Base-by-base conservation (phyloP, 768 basidiomycete genomes). In the Pulveroboletus sp. region DNA sequence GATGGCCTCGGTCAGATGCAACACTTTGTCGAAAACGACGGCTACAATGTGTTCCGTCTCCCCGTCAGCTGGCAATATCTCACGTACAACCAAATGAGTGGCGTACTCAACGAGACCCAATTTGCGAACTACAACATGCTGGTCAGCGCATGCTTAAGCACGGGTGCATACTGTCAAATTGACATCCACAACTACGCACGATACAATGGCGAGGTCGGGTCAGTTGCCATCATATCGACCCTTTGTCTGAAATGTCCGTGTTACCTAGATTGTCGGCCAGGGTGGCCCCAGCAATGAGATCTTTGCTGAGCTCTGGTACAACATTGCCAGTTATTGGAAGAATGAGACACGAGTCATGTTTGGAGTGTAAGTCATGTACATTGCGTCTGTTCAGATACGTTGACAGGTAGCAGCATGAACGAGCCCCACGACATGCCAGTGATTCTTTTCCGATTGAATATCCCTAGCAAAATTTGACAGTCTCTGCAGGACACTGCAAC, bases 361-460 rank as follows among this genome's bases (percentile, higher is more conserved):
- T 37, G 78, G 76, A 47, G 50, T 79, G 78, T 78, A 54, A 46
- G 75, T 67, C 6, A 3, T 17, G 20, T 11, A 5, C 8, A 27
- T 26, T 30, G 4, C 0, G 5, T 31, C 17, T 10, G 11, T 45
- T 45, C 22, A 52, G 22, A 36, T 29, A 34, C 40, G 4, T 13
- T 23, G n/a, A n/a, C n/a, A n/a, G n/a, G n/a, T n/a, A n/a, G n/a
- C n/a, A 79, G 77, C 23, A 81, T 83, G 80, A 83, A 83, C 53
- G 82, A 83, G 54, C 81, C 82, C 5, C 81, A 84, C 53, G 78
- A 83, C 58, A 61, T 80, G 5, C 76, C 77, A 9, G 61, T 59
- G 22, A 43, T 60, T 51, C 13, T n/a, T 27, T 29, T 46, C 13
- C 24, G 10, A 36, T 2, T 16, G 7, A 27, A 16, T 0, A 4